Evolutionary conservation across 345 rosid genomes (phyloP), one percentile per base, ranked within the genome.

Genomic region (Eutrema heterophyllum): DNA sequence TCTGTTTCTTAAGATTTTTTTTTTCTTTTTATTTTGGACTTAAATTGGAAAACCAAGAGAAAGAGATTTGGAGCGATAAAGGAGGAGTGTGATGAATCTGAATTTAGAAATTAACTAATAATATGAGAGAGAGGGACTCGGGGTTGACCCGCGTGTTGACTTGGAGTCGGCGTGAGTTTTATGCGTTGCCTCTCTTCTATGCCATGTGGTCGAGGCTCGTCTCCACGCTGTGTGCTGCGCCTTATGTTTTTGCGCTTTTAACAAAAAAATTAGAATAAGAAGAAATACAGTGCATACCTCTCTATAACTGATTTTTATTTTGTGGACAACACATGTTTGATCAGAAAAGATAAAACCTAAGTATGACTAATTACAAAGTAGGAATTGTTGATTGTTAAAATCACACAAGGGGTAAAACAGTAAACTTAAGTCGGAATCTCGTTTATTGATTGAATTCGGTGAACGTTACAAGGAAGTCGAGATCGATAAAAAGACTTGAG

Each of bases 91-190:
- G 58, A 58, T 53, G 61, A 27, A 10, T 69, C 30, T 16, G 29
- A 61, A 51, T 63, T 4, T 62, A 51, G 52, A n/a, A 53, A 61
- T 26, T 51, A 29, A 33, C 70, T 39, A 53, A 15, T 43, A 43
- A 11, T 55, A 32, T 48, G 8, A 15, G 9, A 24, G 70, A 10
- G 49, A 38, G 68, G 18, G 46, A 58, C 15, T 35, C 26, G 77
- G 77, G 44, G 56, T 53, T 64, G 77, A 73, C 64, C 5, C 55
- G 48, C 48, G 69, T 32, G 55, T 71, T 60, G 77, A 73, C 77
- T 53, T 30, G 9, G 36, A 39, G 77, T 44, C 65, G 57, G 71
- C 21, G 77, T 64, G 71, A 64, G 77, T 14, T 55, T 16, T 12
- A 63, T 52, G 50, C 69, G 41, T 32, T 32, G 63, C 39, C 8